These are phyloP conservation scores for Taiozyma sp. DNA, from an alignment of 1,139 yeast genomes.

Conservation along the genomic window DNA sequence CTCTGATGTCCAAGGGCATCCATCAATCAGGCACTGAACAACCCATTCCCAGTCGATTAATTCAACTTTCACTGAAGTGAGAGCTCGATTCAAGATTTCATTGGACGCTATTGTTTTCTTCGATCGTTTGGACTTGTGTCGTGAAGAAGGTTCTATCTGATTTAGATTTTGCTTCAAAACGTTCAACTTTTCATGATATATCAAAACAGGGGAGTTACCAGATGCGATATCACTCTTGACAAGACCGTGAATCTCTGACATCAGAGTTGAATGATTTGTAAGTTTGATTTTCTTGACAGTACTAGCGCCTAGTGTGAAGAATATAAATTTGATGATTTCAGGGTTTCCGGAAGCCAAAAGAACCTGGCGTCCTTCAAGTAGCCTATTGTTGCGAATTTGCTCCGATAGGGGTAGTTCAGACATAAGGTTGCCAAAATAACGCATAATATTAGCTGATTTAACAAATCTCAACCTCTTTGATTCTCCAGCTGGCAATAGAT, in stretches of 20 bases:
- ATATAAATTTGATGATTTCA: slow-evolving; percentile 38
- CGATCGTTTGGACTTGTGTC: slow-evolving; percentile 4
- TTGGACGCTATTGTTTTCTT: slow-evolving; percentile 2
- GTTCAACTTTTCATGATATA: slow-evolving; percentile 15
- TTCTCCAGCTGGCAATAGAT: slow-evolving; percentile 70
- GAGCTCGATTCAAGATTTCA: background rate
- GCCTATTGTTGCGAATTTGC: slow-evolving; percentile 37
- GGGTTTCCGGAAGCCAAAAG: slow-evolving; percentile 31
- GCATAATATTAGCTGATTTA: slow-evolving; percentile 33
- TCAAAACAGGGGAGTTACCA: slow-evolving; percentile 2
- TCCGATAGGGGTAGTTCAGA: slow-evolving; percentile 24
- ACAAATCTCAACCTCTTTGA: slow-evolving; percentile 10
- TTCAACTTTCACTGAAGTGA: slow-evolving; percentile 15
- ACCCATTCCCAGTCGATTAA: slow-evolving; percentile 68
- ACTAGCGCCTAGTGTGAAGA: slow-evolving; percentile 42
- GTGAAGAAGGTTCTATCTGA: background rate
- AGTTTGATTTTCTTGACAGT: slow-evolving; percentile 16
- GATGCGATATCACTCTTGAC: background rate
- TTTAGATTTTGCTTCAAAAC: slow-evolving; percentile 3
- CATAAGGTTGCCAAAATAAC: slow-evolving; percentile 32
- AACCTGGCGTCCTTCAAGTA: slow-evolving; percentile 31
- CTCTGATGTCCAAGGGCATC: slow-evolving; percentile 20
- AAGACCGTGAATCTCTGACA: slow-evolving; percentile 1
- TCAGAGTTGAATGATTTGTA: slow-evolving; percentile 11
- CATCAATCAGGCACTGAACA: slow-evolving; percentile 63